These are phyloP conservation scores for Lachancea cidri DNA, from an alignment of 805 yeast genomes.

Conservation along the genomic window DNA sequence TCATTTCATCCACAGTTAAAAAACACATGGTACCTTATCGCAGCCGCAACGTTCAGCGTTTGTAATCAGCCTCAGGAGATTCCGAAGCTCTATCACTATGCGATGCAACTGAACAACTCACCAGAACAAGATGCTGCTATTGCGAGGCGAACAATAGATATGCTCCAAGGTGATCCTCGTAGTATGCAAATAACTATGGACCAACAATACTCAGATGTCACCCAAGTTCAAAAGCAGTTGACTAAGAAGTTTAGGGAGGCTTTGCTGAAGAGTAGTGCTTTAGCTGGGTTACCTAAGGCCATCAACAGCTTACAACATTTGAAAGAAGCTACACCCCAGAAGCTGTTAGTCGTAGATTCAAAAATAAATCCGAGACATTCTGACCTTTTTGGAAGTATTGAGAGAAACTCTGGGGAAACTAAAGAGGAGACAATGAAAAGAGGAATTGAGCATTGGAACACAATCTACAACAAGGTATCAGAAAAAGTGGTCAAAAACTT, in stretches of 20 bases:
- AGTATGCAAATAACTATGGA: slow-evolving; percentile 12
- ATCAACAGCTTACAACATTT: slow-evolving; percentile 71
- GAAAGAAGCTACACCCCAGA: slow-evolving; percentile 57
- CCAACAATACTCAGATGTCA: slow-evolving; percentile 16
- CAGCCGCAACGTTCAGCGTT: slow-evolving; percentile 76
- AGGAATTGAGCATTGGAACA: slow-evolving; percentile 67
- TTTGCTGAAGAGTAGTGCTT: slow-evolving; percentile 68
- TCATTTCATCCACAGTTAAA: slow-evolving; percentile 46
- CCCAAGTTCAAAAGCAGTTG: slow-evolving; percentile 23
- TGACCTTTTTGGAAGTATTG: slow-evolving; percentile 2
- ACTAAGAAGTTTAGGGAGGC: slow-evolving; percentile 69
- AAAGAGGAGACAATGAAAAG: slow-evolving; percentile 24
- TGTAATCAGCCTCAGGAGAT: slow-evolving; percentile 80
- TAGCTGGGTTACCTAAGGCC: slow-evolving; percentile 79
- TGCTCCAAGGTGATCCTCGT: slow-evolving; percentile 9
- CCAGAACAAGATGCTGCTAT: slow-evolving; percentile 17
- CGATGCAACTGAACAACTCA: slow-evolving; percentile 33
- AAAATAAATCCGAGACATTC: slow-evolving; percentile 5
- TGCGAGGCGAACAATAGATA: slow-evolving; percentile 21
- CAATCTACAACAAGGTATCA: slow-evolving; percentile 71
- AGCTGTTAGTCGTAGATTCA: slow-evolving; percentile 9
- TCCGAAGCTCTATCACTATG: slow-evolving; percentile 69
- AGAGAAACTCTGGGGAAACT: slow-evolving; percentile 1
- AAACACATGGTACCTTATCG: slow-evolving; percentile 68
- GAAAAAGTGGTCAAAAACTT: slow-evolving; percentile 62